Base-by-base conservation (phyloP, 352 stramenopile species). In the Poterioochromonas sp. region DNA sequence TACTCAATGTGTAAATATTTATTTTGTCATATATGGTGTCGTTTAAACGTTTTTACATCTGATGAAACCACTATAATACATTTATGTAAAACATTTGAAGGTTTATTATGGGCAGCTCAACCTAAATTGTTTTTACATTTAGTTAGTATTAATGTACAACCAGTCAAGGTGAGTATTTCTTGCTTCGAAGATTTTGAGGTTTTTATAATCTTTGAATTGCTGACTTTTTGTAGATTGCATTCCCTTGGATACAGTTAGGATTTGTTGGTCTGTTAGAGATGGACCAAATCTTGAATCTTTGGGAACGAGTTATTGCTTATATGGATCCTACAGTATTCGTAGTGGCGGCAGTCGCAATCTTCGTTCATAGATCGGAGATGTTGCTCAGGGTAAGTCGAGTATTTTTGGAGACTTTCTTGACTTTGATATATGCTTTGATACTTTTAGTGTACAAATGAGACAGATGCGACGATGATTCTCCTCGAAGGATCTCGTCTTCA, bases 251-350 rank as follows among this genome's bases (percentile, higher is more conserved):
- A 41, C 40, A 62, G 32, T 41, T 62, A 26, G 68, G 1, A 18
- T 76, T 76, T 62, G 68, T 76, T 22, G 68, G 68, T 11, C 62
- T 63, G 0, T 63, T 76, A 44, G 41, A 76, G 34, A 0, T 62
- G 18, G 41, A 62, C 0, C 40, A 76, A 62, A 3, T 76, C 0
- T 32, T 76, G 20, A 1, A 53, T 29, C n/a, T 76, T 3, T 76
- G 68, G 68, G 68, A 76, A 43, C 32, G 68, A 29, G 20, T 76
- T n/a, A 29, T 76, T 41, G 68, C 40, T 54, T 74, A 58, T 37
- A 74, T 74, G 65, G 65, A 74, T n/a, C 20, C 43, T 22, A 74
- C 65, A n/a, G 2, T 74, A 1, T 74, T 74, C 0, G 65, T 22
- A 15, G 65, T 74, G 5, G 20, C 41, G 8, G 65, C 65, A 35